Evolutionary conservation across 169 alveolate genomes (phyloP), one percentile per base, ranked within the genome.

Genomic region (Cryptosporidium meleagridis): DNA sequence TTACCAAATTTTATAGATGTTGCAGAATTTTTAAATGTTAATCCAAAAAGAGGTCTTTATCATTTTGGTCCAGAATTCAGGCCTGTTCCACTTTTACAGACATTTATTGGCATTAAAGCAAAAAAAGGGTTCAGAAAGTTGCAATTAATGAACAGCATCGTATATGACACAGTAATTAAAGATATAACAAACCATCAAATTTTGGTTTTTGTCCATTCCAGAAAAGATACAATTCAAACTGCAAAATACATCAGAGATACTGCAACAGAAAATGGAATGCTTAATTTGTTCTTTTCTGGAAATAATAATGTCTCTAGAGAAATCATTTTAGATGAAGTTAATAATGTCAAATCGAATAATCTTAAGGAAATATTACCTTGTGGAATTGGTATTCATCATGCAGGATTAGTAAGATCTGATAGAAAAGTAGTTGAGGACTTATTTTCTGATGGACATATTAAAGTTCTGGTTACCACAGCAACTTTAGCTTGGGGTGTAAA

Each of bases 401-500:
- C 99, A 14, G 99, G 99, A 3, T 95, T 99, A 55, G 93, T 97
- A 23, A 93, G 99, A 65, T 96, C 97, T 21, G 99, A 99, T 93
- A 91, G 99, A 39, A 93, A 95, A 85, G 93, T 96, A 45, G 99
- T 98, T 1, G 99, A 99, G 95, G 99, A 97, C 73, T 94, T 99
- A 65, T 99, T 98, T 92, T 96, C 98, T 29, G 99, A 97, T 87
- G 96, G 97, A 62, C 99, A 96, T 91, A 93, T 98, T 29, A 97
- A 97, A 92, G 98, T 99, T 29, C 92, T 99, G 41, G 98, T 98
- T 70, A 96, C 99, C n/a, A 99, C 99, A 0, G 98, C 99, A 6
- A 99, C 99, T 16, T 92, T 99, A 73, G 99, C 99, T 8, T 98
- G 99, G 99, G 99, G 99, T 69, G 99, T 99, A 7, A 99, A 99